Evolutionary conservation across 805 yeast genomes (phyloP).

Genomic region (Hanseniaspora taiwanica): DNA sequence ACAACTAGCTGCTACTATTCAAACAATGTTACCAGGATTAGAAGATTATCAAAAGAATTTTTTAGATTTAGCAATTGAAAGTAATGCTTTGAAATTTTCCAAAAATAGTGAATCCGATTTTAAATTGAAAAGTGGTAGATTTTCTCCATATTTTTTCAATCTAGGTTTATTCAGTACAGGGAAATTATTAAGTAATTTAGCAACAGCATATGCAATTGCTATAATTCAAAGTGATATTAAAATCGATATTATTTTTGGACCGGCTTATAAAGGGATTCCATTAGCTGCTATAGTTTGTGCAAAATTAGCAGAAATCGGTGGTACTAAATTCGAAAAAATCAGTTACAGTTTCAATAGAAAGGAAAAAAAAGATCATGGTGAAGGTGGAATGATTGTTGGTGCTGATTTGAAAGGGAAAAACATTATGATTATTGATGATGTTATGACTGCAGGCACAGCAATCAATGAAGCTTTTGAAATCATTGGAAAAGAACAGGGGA

Average conservation of each 20-base stretch:
- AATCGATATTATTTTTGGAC: constrained; percentile 89
- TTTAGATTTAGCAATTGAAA: constrained; percentile 68
- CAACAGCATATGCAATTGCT: constrained; percentile 79
- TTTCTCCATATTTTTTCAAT: constrained; percentile 93
- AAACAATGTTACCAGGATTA: constrained; percentile 14
- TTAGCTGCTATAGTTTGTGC: constrained; percentile 87
- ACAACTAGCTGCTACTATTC: background rate
- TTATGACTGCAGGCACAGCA: constrained; percentile 98
- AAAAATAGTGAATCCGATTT: constrained; percentile 41
- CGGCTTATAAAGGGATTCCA: constrained; percentile 97
- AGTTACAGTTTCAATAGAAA: constrained; percentile 94
- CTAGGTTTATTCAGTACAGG: constrained; percentile 84
- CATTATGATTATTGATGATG: constrained; percentile 86
- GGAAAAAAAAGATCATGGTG: constrained; percentile 96
- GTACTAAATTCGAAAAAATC: constrained; percentile 55
- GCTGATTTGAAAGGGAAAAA: constrained; percentile 55
- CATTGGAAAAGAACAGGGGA: constrained; percentile 55
- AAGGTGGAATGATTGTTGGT: constrained; percentile 93
- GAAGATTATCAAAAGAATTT: constrained; percentile 50
- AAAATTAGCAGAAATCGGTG: constrained; percentile 81
- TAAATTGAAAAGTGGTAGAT: constrained; percentile 84
- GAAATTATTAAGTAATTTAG: constrained; percentile 60
- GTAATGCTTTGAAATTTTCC: constrained; percentile 63
- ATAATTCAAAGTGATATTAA: constrained; percentile 70
- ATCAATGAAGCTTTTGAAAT: constrained; percentile 85